Evolutionary conservation across 164 flowering plant genomes (phyloP).

Genomic region (Umbilicus rupestris): DNA sequence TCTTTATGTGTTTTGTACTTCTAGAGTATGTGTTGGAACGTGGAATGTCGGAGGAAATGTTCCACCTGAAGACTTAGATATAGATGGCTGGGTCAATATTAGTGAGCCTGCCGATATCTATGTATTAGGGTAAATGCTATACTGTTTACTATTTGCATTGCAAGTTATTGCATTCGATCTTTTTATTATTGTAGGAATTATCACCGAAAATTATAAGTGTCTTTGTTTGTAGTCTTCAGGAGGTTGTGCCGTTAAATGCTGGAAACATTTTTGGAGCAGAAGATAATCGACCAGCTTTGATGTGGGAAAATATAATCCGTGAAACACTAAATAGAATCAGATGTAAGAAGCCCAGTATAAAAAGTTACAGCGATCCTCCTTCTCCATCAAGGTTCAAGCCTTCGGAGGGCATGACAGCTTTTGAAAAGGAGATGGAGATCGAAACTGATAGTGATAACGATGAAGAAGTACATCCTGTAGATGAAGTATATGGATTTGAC

Average conservation of each 20-base stretch:
- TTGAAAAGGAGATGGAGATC: slow-evolving; percentile 51
- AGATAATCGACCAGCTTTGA: slow-evolving; percentile 61
- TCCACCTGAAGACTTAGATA: slow-evolving; percentile 72
- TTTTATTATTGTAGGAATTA: not conserved
- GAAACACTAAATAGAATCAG: slow-evolving; percentile 53
- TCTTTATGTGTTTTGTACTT: not conserved
- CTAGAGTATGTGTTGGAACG: slow-evolving; percentile 71
- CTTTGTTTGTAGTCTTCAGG: slow-evolving; percentile 61
- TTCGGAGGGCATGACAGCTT: slow-evolving; percentile 49
- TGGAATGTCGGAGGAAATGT: slow-evolving; percentile 90
- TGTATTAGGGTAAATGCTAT: slow-evolving; percentile 66
- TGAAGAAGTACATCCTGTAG: slow-evolving; percentile 55
- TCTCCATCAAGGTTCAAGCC: slow-evolving; percentile 87
- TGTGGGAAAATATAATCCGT: slow-evolving; percentile 82
- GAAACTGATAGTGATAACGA: slow-evolving; percentile 58
- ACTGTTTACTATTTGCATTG: not conserved
- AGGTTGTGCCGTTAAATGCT: slow-evolving; percentile 91
- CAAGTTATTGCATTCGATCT: not conserved
- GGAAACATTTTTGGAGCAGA: slow-evolving; percentile 91
- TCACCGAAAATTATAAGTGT: not conserved
- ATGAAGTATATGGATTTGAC: slow-evolving; percentile 26
- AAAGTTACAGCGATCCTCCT: slow-evolving; percentile 75
- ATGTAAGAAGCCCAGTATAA: slow-evolving; percentile 34
- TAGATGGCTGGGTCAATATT: slow-evolving; percentile 66
- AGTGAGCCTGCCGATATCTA: slow-evolving; percentile 80